Evolutionary conservation across 2,329 filamentous ascomycete species (phyloP).

Genomic region (Fusarium torulosum): DNA sequence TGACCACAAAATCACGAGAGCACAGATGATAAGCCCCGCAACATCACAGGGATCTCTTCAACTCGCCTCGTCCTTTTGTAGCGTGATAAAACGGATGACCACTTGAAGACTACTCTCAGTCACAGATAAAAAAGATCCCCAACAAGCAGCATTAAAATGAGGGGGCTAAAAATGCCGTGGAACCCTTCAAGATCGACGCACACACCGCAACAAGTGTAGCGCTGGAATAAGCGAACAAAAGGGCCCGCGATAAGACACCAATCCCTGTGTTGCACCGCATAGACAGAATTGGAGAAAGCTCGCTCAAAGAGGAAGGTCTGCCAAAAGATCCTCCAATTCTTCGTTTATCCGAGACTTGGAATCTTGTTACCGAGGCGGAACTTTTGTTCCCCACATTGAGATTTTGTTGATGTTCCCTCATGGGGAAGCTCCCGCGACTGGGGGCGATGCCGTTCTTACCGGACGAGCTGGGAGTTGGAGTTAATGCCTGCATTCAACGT

Average conservation of each 20-base stretch:
- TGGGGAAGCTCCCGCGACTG: constrained; percentile 12
- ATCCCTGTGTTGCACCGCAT: background rate
- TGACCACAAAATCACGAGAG: background rate
- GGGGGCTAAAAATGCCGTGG: background rate
- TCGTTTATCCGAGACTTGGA: background rate
- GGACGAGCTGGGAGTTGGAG: background rate
- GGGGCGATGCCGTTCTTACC: constrained; percentile 30
- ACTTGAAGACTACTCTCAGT: background rate
- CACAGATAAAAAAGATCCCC: background rate
- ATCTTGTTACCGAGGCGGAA: constrained; percentile 11
- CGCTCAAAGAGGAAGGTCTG: background rate
- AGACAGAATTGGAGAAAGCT: background rate
- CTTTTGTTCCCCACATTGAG: constrained; percentile 33
- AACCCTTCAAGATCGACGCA: background rate
- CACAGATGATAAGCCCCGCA: background rate
- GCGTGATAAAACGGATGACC: background rate
- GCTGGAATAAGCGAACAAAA: background rate
- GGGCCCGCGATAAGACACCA: background rate
- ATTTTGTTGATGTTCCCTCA: constrained; percentile 6
- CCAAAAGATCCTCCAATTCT: background rate
- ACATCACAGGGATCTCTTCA: background rate
- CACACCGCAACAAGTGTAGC: background rate
- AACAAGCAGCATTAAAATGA: background rate
- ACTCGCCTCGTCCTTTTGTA: background rate
- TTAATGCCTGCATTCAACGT: constrained; percentile 1